Conservation (phyloP, 305 asterid genomes). For the Solanum hybrid region DNA sequence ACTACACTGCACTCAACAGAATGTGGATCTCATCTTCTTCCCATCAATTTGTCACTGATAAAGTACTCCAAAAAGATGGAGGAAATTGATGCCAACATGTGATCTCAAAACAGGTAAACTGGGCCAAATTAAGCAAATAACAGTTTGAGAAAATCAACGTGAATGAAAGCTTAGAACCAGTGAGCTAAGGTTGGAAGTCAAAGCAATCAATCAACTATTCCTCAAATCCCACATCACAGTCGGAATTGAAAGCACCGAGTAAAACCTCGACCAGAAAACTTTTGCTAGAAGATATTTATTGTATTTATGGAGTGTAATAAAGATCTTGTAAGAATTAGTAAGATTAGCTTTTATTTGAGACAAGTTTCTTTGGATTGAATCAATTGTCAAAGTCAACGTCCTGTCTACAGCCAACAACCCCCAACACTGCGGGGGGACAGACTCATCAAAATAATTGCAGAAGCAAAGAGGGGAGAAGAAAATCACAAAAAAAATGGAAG, state of each 20-base stretch:
- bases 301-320: not conserved
- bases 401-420: not conserved
- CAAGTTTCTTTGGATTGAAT: not conserved
- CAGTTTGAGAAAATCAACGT: not conserved
- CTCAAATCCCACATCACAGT: not conserved
- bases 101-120: not conserved
- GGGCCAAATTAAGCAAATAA: not conserved
- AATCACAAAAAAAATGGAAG: not conserved
- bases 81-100: not conserved
- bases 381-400: not conserved
- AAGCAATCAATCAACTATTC: not conserved
- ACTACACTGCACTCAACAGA: conserved; percentile 1
- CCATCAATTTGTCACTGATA: not conserved
- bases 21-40: conserved; percentile 2
- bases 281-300: not conserved
- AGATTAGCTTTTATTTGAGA: not conserved
- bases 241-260: not conserved
- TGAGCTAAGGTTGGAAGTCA: not conserved
- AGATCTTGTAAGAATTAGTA: not conserved
- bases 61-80: not conserved
- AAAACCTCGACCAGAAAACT: not conserved
- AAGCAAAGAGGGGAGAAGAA: not conserved
- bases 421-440: not conserved
- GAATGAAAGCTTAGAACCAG: not conserved
- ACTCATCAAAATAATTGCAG: not conserved